phyloP scores from a whole-genome alignment of 805 yeast genomes.

The Candida anglica region DNA sequence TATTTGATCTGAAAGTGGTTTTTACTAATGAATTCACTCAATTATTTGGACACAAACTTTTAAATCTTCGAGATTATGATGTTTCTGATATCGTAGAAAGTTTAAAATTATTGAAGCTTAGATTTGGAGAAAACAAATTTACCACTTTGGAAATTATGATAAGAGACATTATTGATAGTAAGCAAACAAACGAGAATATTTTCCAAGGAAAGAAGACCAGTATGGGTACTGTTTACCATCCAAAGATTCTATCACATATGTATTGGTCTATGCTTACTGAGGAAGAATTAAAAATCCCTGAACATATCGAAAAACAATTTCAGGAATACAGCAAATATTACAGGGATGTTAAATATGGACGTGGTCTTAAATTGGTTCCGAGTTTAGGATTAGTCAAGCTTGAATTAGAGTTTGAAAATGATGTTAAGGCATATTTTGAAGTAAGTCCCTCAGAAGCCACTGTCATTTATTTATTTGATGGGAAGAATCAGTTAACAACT shows the following conservation, averaged over 20 bases:
- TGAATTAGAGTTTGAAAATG: slow-evolving; percentile 35
- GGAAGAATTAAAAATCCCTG: slow-evolving; percentile 50
- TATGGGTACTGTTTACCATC: slow-evolving; percentile 33
- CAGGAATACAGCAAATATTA: slow-evolving; percentile 43
- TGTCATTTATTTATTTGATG: slow-evolving; percentile 49
- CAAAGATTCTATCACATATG: slow-evolving; percentile 66
- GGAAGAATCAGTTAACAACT: slow-evolving; percentile 24
- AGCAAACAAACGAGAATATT: slow-evolving; percentile 36
- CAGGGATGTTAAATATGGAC: slow-evolving; percentile 46
- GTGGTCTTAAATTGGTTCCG: slow-evolving; percentile 55
- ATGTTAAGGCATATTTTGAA: slow-evolving; percentile 22
- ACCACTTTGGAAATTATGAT: slow-evolving; percentile 81
- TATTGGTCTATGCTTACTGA: slow-evolving; percentile 70
- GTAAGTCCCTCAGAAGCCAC: slow-evolving; percentile 73
- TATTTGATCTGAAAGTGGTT: slow-evolving; percentile 64
- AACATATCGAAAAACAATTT: slow-evolving; percentile 35
- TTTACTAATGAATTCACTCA: slow-evolving; percentile 63
- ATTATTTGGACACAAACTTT: slow-evolving; percentile 55
- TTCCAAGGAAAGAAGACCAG: slow-evolving; percentile 8
- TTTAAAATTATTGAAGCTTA: slow-evolving; percentile 51
- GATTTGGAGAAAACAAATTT: slow-evolving; percentile 67
- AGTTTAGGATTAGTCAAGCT: slow-evolving; percentile 61
- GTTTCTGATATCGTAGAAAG: slow-evolving; percentile 37
- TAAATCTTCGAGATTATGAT: slow-evolving; percentile 39
- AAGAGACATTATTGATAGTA: slow-evolving; percentile 60